Evolutionary conservation across 2,329 filamentous ascomycete genomes (phyloP).

Genomic region (Lasiodiplodia sp.): DNA sequence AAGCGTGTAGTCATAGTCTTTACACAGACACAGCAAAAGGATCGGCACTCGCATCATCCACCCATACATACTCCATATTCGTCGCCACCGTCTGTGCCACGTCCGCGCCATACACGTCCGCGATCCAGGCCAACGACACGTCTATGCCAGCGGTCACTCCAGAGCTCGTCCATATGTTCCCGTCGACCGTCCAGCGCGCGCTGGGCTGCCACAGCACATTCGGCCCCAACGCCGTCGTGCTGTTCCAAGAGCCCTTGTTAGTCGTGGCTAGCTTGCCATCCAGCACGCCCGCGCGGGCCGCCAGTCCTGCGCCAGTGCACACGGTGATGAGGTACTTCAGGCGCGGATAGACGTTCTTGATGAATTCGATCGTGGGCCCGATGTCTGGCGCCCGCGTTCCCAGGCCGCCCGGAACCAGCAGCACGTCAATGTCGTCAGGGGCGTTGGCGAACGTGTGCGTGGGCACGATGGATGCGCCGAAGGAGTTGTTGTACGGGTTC

Average conservation of each 20-base stretch:
- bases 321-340: constrained; percentile 68
- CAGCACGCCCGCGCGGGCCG: constrained; percentile 66
- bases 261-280: constrained; percentile 69
- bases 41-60: constrained; percentile 59
- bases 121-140: constrained; percentile 66
- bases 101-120: constrained; percentile 60
- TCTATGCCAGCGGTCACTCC: constrained; percentile 71
- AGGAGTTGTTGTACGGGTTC: constrained; percentile 34
- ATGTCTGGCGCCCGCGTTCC: constrained; percentile 52
- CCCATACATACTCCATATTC: constrained; percentile 65
- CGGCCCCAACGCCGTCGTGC: constrained; percentile 56
- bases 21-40: constrained; percentile 56
- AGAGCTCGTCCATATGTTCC: constrained; percentile 71
- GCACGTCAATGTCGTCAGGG: constrained; percentile 62
- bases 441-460: constrained; percentile 64
- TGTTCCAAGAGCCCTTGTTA: constrained; percentile 67
- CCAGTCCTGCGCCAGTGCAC: constrained; percentile 69
- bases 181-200: constrained; percentile 71
- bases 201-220: constrained; percentile 65
- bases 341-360: constrained; percentile 54
- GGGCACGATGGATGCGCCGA: constrained; percentile 51
- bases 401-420: constrained; percentile 70
- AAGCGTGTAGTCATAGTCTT: too few relatives aligned
- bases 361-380: constrained; percentile 54
- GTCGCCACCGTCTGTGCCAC: constrained; percentile 58